These are phyloP conservation scores for Nicotiana rustica DNA, from an alignment of 305 asterid species.

Conservation along the genomic window DNA sequence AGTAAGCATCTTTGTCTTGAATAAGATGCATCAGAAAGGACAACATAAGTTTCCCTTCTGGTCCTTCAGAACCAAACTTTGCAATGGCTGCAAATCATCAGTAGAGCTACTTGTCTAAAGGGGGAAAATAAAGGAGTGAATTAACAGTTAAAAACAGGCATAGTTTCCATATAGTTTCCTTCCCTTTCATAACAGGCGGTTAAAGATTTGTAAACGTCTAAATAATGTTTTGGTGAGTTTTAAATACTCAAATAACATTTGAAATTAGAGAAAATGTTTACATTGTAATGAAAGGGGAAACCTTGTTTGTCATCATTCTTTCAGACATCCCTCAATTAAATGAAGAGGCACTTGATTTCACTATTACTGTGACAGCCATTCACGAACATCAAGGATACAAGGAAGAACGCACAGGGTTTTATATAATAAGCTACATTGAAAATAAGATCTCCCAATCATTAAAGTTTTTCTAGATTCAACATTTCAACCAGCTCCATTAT, in stretches of 20 bases:
- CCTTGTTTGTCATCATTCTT: neutral
- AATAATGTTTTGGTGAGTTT: neutral
- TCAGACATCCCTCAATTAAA: neutral
- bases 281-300: neutral
- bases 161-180: neutral
- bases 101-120: neutral
- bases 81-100: neutral
- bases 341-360: neutral
- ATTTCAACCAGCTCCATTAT: neutral
- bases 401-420: neutral
- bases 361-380: neutral
- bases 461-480: slow-evolving; percentile 11
- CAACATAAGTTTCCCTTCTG: neutral
- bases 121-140: neutral
- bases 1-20: neutral
- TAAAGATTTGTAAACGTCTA: no score
- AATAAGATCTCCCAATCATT: neutral
- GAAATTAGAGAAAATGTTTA: neutral
- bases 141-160: neutral
- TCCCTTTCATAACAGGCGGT: neutral
- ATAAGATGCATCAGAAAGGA: neutral
- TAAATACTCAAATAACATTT: neutral
- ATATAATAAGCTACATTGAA: neutral
- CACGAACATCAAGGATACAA: neutral
- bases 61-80: no score